Base-by-base conservation (phyloP, 2,329 filamentous ascomycete genomes). In the Fusarium cyanostomum region DNA sequence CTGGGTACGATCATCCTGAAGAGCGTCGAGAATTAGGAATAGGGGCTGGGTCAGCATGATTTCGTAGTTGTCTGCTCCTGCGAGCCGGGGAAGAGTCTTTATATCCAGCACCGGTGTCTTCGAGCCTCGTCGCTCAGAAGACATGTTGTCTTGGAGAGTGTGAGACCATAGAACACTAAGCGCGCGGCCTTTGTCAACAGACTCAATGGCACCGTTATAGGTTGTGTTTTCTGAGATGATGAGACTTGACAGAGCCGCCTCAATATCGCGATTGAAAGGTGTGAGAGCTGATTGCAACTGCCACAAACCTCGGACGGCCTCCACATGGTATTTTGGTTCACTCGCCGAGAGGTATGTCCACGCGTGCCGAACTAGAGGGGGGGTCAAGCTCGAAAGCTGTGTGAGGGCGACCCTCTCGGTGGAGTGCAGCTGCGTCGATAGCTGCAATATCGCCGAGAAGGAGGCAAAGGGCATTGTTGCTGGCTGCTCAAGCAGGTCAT, bases 251-350 rank as follows among this genome's bases (percentile, higher is more conserved):
- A 96, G 86, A 0, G 91, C 87, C 21, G 92, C 92, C 75, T 97
- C 94, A 5, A 97, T 89, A 41, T 93, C 86, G 48, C 90, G 88
- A 67, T 89, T 88, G 2, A 84, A 79, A 34, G 83, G 79, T 2
- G 89, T 86, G 11, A 96, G 84, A 1, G 88, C 84, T 21, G 84
- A 86, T 68, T 98, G 93, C 48, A 99, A 79, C 65, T 92, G 88
- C 92, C 95, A 96, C 34, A 99, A 80, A 67, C 88, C 90, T 55
- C 91, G 88, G 8, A 96, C 92, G 15, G 93, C 89, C 78, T 99
- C 96, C 28, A 99, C 94, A 72, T 98, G 95, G 67, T 94, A 96
- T 72, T 97, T 97, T 0, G 94, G 93, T 62, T 89, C 89, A 11
- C 88, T 83, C n/a, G 92, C 89, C 1, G 92, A 91, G 34, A 99